A percentile compares a stretch with the other conserved stretches of the same genome.
These are phyloP conservation scores for Coccomyxa subellipsoidea DNA, from an alignment of 163 green algal genomes.

Conservation along the genomic window DNA sequence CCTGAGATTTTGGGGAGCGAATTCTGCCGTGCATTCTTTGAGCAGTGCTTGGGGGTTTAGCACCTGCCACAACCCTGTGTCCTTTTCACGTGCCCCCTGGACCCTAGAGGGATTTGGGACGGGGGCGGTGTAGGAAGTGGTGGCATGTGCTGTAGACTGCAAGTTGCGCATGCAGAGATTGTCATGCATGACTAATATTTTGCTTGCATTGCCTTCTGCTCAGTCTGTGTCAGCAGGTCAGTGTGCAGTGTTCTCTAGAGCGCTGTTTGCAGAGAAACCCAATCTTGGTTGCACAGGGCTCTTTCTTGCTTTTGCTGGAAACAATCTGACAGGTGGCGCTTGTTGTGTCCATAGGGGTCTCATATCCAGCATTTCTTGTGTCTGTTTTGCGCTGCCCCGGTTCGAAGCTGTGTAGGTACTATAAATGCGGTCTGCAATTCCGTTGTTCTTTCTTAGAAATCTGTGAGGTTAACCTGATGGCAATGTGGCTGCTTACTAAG, in stretches of 20 bases:
- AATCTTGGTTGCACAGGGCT: background rate
- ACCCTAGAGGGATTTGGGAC: no score
- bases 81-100: no score
- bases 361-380: background rate
- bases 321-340: background rate
- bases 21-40: background rate
- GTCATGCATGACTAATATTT: background rate
- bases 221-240: no score
- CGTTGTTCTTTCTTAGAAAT: background rate
- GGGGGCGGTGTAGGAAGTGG: background rate
- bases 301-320: background rate
- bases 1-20: background rate
- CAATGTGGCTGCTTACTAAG: background rate
- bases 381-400: background rate
- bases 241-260: no score
- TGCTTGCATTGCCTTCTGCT: background rate
- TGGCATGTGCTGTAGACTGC: background rate
- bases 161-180: background rate
- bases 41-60: background rate
- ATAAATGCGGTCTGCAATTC: background rate
- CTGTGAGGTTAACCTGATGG: background rate
- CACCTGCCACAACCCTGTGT: background rate
- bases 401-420: background rate
- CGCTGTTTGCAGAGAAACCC: background rate
- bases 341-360: background rate